Conservation (phyloP, 345 rosid genomes). For the Citrus medica region DNA sequence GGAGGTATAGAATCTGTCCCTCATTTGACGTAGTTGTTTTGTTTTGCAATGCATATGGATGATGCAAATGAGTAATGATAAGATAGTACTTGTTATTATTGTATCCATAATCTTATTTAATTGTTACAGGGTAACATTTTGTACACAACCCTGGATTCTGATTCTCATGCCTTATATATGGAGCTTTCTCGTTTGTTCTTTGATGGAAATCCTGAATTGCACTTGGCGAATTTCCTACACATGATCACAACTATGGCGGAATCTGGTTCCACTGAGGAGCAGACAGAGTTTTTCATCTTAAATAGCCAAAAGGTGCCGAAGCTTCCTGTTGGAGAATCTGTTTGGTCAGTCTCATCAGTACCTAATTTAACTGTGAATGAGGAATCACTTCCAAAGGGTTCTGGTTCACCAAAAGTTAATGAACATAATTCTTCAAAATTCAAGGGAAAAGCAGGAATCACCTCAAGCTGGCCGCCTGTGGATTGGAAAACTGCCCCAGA, state of each 20-base stretch:
- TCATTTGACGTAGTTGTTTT: background rate
- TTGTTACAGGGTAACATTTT: conserved; percentile 64
- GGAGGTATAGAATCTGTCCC: conserved; percentile 45
- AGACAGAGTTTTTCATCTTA: conserved; percentile 62
- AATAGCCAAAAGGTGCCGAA: conserved; percentile 71
- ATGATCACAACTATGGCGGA: conserved; percentile 73
- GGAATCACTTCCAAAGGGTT: conserved; percentile 9
- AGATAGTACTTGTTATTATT: background rate
- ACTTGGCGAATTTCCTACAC: conserved; percentile 86
- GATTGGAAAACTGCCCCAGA: conserved; percentile 70
- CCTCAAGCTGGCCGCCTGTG: conserved; percentile 66
- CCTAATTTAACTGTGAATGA: conserved; percentile 17
- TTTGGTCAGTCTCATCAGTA: conserved; percentile 54
- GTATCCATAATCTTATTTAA: conserved; percentile 3
- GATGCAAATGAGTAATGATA: background rate
- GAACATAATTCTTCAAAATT: conserved; percentile 21
- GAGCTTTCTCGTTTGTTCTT: conserved; percentile 76
- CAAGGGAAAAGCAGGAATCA: conserved; percentile 41
- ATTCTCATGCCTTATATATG: conserved; percentile 68
- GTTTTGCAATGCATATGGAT: background rate
- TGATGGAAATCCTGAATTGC: conserved; percentile 62
- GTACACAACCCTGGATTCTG: conserved; percentile 52
- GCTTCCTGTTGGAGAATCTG: conserved; percentile 63
- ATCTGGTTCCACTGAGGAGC: conserved; percentile 66
- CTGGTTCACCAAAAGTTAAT: conserved; percentile 10